Percentiles rank a stretch among this genome's conserved stretches.
Conservation (phyloP, 2,329 filamentous ascomycete species). For the Botrytis paeoniae region DNA sequence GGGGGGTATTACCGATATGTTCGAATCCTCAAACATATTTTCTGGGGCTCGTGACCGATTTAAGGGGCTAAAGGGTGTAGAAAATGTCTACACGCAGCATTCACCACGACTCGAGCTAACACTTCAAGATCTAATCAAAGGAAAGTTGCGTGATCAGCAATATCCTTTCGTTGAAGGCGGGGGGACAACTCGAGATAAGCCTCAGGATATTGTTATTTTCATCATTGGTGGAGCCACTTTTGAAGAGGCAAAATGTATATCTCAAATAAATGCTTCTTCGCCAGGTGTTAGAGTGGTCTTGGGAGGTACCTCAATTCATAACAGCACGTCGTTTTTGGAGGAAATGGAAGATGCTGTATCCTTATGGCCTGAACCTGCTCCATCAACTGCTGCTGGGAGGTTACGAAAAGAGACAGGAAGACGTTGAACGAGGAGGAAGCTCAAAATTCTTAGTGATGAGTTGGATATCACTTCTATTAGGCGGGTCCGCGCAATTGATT, state of each 20-base stretch:
- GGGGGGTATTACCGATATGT: conserved; percentile 83
- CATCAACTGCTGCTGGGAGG: conserved; percentile 38
- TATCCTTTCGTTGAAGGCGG: conserved; percentile 93
- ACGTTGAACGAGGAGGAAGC: conserved; percentile 22
- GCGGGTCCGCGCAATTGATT: not conserved
- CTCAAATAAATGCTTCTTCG: conserved; percentile 87
- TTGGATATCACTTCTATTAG: not conserved
- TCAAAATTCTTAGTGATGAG: not conserved
- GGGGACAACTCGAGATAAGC: conserved; percentile 85
- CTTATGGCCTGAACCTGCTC: conserved; percentile 71
- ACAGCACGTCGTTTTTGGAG: conserved; percentile 81
- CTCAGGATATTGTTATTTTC: conserved; percentile 93
- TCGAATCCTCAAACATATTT: conserved; percentile 89
- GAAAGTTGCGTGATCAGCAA: conserved; percentile 76
- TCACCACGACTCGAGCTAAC: conserved; percentile 84
- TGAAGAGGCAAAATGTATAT: conserved; percentile 93
- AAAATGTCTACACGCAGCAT: conserved; percentile 98
- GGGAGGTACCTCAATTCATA: conserved; percentile 84
- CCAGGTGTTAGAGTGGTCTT: conserved; percentile 87
- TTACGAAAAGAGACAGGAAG: conserved; percentile 38
- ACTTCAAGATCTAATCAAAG: conserved; percentile 90
- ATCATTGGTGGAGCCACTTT: conserved; percentile 93
- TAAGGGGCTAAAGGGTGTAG: conserved; percentile 93
- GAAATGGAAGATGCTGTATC: conserved; percentile 87
- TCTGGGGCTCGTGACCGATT: conserved; percentile 82